Percentiles rank a stretch among this genome's conserved stretches.
phyloP scores from a whole-genome alignment of 345 rosid genomes.

The Leavenworthia alabamica region DNA sequence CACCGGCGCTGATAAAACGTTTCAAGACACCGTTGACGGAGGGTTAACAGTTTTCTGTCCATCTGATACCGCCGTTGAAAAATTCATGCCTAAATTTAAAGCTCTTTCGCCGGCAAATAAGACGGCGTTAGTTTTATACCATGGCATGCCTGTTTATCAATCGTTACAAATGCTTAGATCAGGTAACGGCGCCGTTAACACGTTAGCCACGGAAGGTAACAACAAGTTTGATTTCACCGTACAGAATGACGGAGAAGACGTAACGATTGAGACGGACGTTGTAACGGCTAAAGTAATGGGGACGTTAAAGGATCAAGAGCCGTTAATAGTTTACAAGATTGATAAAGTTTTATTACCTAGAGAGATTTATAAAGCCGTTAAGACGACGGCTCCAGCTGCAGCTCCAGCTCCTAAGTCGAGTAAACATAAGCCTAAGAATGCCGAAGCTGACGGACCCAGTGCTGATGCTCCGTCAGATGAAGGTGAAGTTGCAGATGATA shows the following conservation, averaged over 20 bases:
- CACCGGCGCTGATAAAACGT: constrained; percentile 56
- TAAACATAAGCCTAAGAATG: constrained; percentile 36
- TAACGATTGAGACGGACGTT: constrained; percentile 60
- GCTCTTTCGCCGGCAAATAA: constrained; percentile 62
- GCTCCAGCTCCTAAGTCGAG: constrained; percentile 46
- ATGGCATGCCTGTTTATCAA: constrained; percentile 69
- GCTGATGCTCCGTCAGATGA: constrained; percentile 58
- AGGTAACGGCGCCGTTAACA: constrained; percentile 70
- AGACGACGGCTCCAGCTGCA: constrained; percentile 29
- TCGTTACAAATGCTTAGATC: constrained; percentile 64
- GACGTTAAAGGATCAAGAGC: constrained; percentile 69
- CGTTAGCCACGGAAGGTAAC: constrained; percentile 83
- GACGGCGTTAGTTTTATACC: constrained; percentile 56
- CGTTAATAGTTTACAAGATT: constrained; percentile 63
- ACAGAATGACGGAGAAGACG: constrained; percentile 65
- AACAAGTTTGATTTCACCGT: constrained; percentile 69
- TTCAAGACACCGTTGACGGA: constrained; percentile 62
- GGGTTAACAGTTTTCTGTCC: constrained; percentile 93
- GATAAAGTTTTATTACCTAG: constrained; percentile 64
- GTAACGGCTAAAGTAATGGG: constrained; percentile 54
- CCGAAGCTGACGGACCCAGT: constrained; percentile 38
- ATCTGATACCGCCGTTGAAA: constrained; percentile 46
- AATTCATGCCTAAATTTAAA: constrained; percentile 67
- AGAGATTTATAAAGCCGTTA: constrained; percentile 65
- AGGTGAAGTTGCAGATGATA: constrained; percentile 45